Evolutionary conservation across 2,329 filamentous ascomycete genomes (phyloP), one percentile per base, ranked within the genome.

Genomic region (Dactylella cylindrospora): DNA sequence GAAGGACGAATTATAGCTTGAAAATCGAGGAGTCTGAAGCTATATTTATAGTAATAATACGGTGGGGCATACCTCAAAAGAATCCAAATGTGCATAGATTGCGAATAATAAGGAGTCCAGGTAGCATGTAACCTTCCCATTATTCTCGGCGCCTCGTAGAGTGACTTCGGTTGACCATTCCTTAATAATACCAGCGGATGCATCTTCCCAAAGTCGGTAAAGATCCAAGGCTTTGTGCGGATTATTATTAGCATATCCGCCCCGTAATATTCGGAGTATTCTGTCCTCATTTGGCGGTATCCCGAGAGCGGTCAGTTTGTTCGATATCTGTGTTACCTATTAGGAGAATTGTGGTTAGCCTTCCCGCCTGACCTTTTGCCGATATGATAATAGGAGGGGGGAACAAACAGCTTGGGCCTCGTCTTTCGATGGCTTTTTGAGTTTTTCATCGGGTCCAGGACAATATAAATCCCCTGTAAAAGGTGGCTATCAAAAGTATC

Each of bases 51-150:
- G 17, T 17, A 35, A 36, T 9, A 29, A 35, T 31, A 22, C 32
- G 17, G n/a, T 17, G 29, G 13, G 9, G 25, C 51, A 40, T 35
- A 86, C 88, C 72, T 97, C 91, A 71, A 95, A 98, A 66, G 86
- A 90, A 67, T 89, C 85, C 29, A 96, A 78, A 61, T 88, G 84
- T 13, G 88, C 86, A 71, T 97, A 97, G 89, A 98, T 96, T 72
- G 91, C 86, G 71, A 96, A 97, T 1, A 98, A 79, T 17, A 97
- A 76, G 0, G 91, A 81, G 72, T 97, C 93, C 12, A 97, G 77
- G 71, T 94, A 97, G 75, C 93, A 98, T n/a, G 91, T 97, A 28
- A 95, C 89, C 40, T 81, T 82, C 36, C 85, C 80, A 40, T 90
- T 80, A 70, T 98, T 98, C 68, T 88, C 85, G 9, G 93, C 91